Conservation (phyloP, 176 grass and related monocot species). For the sorghum (Sorghum bicolor) region Sorghum_bicolor_NCBIv3 NC_012879.2:15566501-15567000, state of each 20-base stretch:
- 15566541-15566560: conserved; percentile 52
- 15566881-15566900: not conserved
- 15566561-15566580: not conserved
- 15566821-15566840: not conserved
- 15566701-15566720: not conserved
- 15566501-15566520: conserved; percentile 63
- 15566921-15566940: conserved; percentile 12
- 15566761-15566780: not conserved
- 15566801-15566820: not conserved
- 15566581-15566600: not conserved
- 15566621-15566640: not conserved
- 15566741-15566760: not conserved
- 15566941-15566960: no score
- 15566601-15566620: not conserved
- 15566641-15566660: not conserved
- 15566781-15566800: not conserved
- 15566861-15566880: no score
- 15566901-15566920: not conserved
- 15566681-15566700: not conserved
- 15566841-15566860: not conserved
- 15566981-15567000: no score
- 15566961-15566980: no score
- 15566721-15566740: not conserved
- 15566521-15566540: conserved; percentile 94
- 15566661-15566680: not conserved